Percentiles rank a stretch among this genome's conserved stretches.
Evolutionary conservation across 495 filamentous ascomycete genomes (phyloP).

Genomic region (Xylaria longipes): DNA sequence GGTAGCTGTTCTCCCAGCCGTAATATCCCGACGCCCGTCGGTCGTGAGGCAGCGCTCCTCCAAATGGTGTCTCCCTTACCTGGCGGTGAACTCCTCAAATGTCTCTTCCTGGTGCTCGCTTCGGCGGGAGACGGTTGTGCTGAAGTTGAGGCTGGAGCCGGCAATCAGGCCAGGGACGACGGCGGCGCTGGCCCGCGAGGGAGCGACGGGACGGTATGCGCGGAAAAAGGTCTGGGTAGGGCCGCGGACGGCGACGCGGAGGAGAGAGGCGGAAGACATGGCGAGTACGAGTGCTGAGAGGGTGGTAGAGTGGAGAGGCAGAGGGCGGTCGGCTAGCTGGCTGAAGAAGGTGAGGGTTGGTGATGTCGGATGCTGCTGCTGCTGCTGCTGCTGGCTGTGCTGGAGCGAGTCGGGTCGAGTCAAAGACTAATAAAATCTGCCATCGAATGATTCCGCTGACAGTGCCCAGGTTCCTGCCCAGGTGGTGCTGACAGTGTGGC

Average conservation of each 20-base stretch:
- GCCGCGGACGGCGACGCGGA: slow-evolving; percentile 74
- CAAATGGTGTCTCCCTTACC: slow-evolving; percentile 65
- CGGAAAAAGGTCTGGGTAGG: slow-evolving; percentile 68
- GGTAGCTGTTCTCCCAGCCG: background rate
- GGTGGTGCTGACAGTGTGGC: slow-evolving; percentile 23
- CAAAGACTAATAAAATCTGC: slow-evolving; percentile 24
- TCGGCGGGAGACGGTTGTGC: slow-evolving; percentile 66
- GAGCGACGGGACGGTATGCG: slow-evolving; percentile 65
- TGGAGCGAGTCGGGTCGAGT: background rate
- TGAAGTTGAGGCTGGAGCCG: slow-evolving; percentile 66
- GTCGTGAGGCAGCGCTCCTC: slow-evolving; percentile 6
- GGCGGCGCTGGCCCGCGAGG: slow-evolving; percentile 57
- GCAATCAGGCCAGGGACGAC: slow-evolving; percentile 46
- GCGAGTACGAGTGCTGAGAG: slow-evolving; percentile 27
- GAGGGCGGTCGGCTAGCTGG: background rate
- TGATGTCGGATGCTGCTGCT: background rate
- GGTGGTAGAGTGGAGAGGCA: slow-evolving; percentile 24
- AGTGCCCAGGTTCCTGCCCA: too few species aligned
- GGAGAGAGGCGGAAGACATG: slow-evolving; percentile 73
- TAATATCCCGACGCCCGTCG: slow-evolving; percentile 3
- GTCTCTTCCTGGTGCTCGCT: slow-evolving; percentile 81
- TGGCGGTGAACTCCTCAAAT: slow-evolving; percentile 98
- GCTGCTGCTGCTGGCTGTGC: background rate
- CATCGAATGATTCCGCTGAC: slow-evolving; percentile 20
- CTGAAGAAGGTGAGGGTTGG: slow-evolving; percentile 5